Evolutionary conservation across 2,329 filamentous ascomycete genomes (phyloP).

Genomic region (Hypoxylon sp.): DNA sequence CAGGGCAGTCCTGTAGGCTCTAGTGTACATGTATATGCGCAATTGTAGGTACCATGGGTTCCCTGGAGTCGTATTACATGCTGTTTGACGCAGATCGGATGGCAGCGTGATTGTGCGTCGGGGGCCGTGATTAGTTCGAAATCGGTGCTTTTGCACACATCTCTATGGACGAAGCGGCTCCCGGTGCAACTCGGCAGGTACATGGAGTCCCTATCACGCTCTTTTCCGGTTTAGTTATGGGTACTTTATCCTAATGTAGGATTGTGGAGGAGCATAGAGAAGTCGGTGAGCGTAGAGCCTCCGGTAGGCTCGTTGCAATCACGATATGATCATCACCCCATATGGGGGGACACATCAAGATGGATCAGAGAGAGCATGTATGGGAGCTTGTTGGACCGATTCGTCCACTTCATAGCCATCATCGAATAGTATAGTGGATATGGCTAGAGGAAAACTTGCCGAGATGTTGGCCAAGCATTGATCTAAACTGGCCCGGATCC

Average conservation of each 20-base stretch:
- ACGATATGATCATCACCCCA: conserved; percentile 38
- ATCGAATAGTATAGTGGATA: conserved; percentile 20
- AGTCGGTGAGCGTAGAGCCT: conserved; percentile 39
- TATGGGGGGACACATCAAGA: conserved; percentile 34
- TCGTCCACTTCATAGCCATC: conserved; percentile 11
- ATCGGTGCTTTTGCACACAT: conserved; percentile 12
- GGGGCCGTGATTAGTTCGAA: conserved; percentile 33
- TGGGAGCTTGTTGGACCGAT: conserved; percentile 24
- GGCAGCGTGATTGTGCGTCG: conserved; percentile 40
- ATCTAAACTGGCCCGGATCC: conserved; percentile 16
- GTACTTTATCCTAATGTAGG: conserved; percentile 23
- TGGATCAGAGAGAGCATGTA: conserved; percentile 28
- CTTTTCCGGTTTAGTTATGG: conserved; percentile 26
- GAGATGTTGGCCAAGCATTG: conserved; percentile 32
- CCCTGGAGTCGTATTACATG: conserved; percentile 36
- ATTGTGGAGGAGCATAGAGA: conserved; percentile 28
- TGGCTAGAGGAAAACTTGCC: conserved; percentile 13
- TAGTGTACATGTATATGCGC: conserved; percentile 18
- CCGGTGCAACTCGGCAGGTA: conserved; percentile 27
- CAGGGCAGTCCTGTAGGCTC: conserved; percentile 20
- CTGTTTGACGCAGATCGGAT: conserved; percentile 38
- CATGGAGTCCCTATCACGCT: conserved; percentile 21
- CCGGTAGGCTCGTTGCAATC: conserved; percentile 29
- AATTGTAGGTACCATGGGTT: conserved; percentile 20
- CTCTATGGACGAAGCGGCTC: conserved; percentile 20